Evolutionary conservation across 2,329 filamentous ascomycete species (phyloP).

Genomic region (Xylariaceae sp.): DNA sequence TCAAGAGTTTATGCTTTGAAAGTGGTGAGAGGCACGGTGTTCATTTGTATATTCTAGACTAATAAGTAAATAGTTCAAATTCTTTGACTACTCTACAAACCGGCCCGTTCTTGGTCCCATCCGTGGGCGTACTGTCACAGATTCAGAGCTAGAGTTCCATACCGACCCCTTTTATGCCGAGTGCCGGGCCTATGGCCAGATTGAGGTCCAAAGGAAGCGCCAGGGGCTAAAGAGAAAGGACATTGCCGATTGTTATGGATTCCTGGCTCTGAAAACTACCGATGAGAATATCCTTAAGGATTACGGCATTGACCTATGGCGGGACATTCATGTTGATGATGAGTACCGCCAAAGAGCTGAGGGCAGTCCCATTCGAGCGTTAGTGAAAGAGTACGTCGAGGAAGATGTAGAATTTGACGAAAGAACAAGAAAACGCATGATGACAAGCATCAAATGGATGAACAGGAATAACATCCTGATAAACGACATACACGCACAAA

Average conservation of each 20-base stretch:
- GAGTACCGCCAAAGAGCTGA: constrained; percentile 7
- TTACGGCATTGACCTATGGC: constrained; percentile 12
- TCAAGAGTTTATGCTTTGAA: constrained; percentile 12
- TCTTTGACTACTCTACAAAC: constrained; percentile 5
- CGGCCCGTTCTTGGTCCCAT: constrained; percentile 1
- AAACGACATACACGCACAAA: constrained; percentile 4
- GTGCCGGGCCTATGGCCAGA: constrained; percentile 15
- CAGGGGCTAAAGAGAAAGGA: constrained; percentile 3
- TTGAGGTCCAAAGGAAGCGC: constrained; percentile 1
- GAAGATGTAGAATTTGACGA: constrained; percentile 4
- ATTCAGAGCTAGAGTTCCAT: constrained; percentile 9
- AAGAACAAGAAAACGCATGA: constrained; percentile 3
- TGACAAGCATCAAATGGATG: constrained; percentile 5
- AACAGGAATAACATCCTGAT: constrained; percentile 7
- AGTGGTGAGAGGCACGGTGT: constrained; percentile 13
- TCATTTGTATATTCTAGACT: neutral
- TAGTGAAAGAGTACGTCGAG: constrained; percentile 18
- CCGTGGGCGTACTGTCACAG: neutral
- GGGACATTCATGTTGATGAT: constrained; percentile 4
- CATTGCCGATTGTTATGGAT: constrained; percentile 8
- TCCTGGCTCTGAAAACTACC: constrained; percentile 5
- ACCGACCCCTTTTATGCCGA: constrained; percentile 16
- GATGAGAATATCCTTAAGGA: constrained; percentile 1
- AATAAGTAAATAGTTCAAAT: constrained; percentile 11
- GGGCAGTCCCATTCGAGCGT: constrained; percentile 9